Evolutionary conservation across 768 basidiomycete species (phyloP).

Genomic region (Russula foetens): DNA sequence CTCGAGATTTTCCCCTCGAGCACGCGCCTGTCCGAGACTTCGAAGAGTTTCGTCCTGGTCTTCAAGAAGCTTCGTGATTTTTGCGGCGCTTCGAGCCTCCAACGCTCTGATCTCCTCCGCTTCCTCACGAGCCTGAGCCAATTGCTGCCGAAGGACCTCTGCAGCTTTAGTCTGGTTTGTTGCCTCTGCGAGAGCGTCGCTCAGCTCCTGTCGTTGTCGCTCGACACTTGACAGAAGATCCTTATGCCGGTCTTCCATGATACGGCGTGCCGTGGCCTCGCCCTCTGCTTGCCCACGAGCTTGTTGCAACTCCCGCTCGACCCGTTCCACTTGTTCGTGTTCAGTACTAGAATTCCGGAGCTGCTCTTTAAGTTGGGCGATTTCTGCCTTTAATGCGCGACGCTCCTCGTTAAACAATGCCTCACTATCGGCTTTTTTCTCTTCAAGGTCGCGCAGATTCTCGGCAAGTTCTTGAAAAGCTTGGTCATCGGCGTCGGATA

Average conservation of each 20-base stretch:
- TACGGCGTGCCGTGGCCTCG: slow-evolving; percentile 51
- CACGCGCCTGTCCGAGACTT: slow-evolving; percentile 66
- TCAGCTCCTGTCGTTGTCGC: slow-evolving; percentile 44
- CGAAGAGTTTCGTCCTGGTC: slow-evolving; percentile 69
- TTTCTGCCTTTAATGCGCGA: slow-evolving; percentile 44
- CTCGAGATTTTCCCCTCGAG: slow-evolving; percentile 67
- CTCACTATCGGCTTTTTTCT: slow-evolving; percentile 51
- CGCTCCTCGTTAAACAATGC: slow-evolving; percentile 52
- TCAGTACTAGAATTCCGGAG: slow-evolving; percentile 39
- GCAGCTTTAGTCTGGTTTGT: slow-evolving; percentile 55
- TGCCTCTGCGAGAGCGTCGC: slow-evolving; percentile 55
- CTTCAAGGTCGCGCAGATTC: slow-evolving; percentile 53
- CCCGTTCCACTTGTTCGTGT: slow-evolving; percentile 42
- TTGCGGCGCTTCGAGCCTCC: slow-evolving; percentile 54
- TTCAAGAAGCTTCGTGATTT: slow-evolving; percentile 57
- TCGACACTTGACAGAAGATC: slow-evolving; percentile 51
- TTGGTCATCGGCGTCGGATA: slow-evolving; percentile 66
- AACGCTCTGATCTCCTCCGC: slow-evolving; percentile 61
- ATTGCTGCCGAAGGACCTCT: slow-evolving; percentile 54
- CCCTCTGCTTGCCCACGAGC: slow-evolving; percentile 55
- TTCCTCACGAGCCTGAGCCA: slow-evolving; percentile 51
- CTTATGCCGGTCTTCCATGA: slow-evolving; percentile 54
- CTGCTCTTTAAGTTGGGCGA: slow-evolving; percentile 42
- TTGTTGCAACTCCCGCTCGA: slow-evolving; percentile 61
- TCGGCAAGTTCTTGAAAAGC: slow-evolving; percentile 65